Base-by-base conservation (phyloP, 768 basidiomycete genomes). In the Boletus pseudopeckii region DNA sequence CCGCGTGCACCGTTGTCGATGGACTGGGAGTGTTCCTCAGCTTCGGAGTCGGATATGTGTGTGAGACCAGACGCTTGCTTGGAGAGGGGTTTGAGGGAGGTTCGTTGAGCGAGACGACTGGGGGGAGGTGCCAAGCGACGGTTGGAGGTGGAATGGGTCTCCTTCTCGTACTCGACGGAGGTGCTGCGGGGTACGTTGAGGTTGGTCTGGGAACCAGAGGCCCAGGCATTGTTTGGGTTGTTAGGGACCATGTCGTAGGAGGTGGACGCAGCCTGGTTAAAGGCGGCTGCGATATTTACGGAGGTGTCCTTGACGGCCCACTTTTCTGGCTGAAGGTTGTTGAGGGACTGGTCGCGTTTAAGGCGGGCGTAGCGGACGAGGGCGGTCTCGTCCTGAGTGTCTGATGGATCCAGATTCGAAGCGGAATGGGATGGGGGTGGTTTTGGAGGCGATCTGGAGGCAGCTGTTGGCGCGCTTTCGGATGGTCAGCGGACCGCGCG, bases 281-380 rank as follows among this genome's bases (percentile, higher is more conserved):
- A 88, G 30, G 91, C 92, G 62, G 81, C 80, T 10, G 90, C 92
- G 63, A 92, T 86, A 71, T 90, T 88, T 47, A 93, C 92, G 18
- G 90, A 86, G 42, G 92, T 93, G 71, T 90, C 89, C 63, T 87
- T 87, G 54, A 90, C 81, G 54, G 68, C 66, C 86, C 86, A 88
- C 77, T 77, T 83, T 62, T 83, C 79, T 39, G 90, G 89, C 48
- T 84, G 76, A 57, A 72, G 66, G 18, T 42, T 48, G 50, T 64
- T 64, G 52, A 60, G 52, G 36, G 69, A 57, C 55, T 75, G 74
- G 53, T 78, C 74, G 58, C 71, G 75, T 55, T 80, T 80, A 30
- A 77, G 69, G 38, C 74, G 78, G 33, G 78, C 73, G 65, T 75
- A 78, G 47, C 76, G 78, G 34, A 74, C 72, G 64, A 78, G 74